These are phyloP conservation scores for Lunularia cruciata DNA, from an alignment of 225 moss, liverwort and hornwort genomes.

Conservation along the genomic window DNA sequence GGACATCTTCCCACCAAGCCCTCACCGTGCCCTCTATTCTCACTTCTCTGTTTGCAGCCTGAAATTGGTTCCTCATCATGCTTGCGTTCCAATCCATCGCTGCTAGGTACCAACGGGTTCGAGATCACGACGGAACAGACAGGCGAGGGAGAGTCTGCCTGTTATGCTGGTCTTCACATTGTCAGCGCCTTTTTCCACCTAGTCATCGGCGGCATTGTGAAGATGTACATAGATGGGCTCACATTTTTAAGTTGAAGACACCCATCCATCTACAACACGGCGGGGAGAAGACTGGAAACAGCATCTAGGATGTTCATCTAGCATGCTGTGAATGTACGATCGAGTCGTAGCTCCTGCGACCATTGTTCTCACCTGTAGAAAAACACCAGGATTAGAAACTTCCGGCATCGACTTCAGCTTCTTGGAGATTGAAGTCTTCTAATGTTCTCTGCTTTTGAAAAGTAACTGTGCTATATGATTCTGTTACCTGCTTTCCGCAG, in stretches of 20 bases:
- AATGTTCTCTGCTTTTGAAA: background rate
- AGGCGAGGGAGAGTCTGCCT: background rate
- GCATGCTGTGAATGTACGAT: background rate
- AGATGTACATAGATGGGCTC: background rate
- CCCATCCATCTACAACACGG: background rate
- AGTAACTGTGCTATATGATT: background rate
- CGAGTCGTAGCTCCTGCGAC: background rate
- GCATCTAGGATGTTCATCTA: background rate
- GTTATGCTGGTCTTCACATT: background rate
- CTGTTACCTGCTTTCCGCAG: background rate
- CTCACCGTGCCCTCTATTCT: conserved; percentile 1
- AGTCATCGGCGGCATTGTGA: background rate
- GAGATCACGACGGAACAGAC: background rate
- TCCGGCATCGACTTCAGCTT: background rate
- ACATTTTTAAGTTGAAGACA: background rate
- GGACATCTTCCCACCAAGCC: conserved; percentile 17
- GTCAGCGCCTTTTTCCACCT: background rate
- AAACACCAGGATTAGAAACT: background rate
- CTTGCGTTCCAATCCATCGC: conserved; percentile 14
- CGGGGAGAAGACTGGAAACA: background rate
- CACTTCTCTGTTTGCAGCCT: background rate
- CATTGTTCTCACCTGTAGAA: background rate
- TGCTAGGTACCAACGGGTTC: too few species aligned
- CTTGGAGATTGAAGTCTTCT: background rate
- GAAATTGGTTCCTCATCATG: conserved; percentile 13